These are phyloP conservation scores for Fistulinella staudtii DNA, from an alignment of 1,284 basidiomycete genomes.

Conservation along the genomic window DNA sequence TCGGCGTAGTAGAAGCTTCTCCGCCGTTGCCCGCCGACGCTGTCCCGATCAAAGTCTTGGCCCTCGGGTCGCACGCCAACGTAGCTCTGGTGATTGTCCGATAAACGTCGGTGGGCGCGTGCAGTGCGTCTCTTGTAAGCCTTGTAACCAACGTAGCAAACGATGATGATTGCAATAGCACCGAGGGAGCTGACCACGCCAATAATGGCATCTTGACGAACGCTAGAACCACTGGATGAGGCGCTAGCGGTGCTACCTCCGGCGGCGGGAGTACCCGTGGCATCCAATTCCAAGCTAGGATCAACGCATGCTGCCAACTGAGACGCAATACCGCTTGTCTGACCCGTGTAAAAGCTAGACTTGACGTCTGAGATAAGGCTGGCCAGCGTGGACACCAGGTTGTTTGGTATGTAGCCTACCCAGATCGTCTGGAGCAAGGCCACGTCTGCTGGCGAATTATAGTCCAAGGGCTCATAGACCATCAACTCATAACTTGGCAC, in stretches of 20 bases:
- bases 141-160: slow-evolving; percentile 60
- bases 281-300: slow-evolving; percentile 52
- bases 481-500: slow-evolving; percentile 57
- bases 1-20: slow-evolving; percentile 81
- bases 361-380: slow-evolving; percentile 50
- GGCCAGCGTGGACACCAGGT: slow-evolving; percentile 48
- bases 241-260: slow-evolving; percentile 19
- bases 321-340: slow-evolving; percentile 35
- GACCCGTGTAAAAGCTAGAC: slow-evolving; percentile 59
- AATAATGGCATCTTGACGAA: slow-evolving; percentile 72
- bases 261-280: slow-evolving; percentile 39
- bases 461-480: slow-evolving; percentile 54
- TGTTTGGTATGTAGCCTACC: slow-evolving; percentile 54
- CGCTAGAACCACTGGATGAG: slow-evolving; percentile 16
- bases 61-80: slow-evolving; percentile 47
- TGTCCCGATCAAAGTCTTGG: slow-evolving; percentile 70
- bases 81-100: slow-evolving; percentile 43
- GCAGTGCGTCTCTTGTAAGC: slow-evolving; percentile 58
- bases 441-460: slow-evolving; percentile 43
- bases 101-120: slow-evolving; percentile 58
- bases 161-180: slow-evolving; percentile 61
- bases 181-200: slow-evolving; percentile 75
- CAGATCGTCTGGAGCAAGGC: slow-evolving; percentile 48
- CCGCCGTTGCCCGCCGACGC: slow-evolving; percentile 63
- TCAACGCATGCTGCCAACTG: slow-evolving; percentile 60